Evolutionary conservation across 2,329 filamentous ascomycete species (phyloP), one percentile per base, ranked within the genome.

Genomic region (Sclerotinia sclerotiorum): DNA sequence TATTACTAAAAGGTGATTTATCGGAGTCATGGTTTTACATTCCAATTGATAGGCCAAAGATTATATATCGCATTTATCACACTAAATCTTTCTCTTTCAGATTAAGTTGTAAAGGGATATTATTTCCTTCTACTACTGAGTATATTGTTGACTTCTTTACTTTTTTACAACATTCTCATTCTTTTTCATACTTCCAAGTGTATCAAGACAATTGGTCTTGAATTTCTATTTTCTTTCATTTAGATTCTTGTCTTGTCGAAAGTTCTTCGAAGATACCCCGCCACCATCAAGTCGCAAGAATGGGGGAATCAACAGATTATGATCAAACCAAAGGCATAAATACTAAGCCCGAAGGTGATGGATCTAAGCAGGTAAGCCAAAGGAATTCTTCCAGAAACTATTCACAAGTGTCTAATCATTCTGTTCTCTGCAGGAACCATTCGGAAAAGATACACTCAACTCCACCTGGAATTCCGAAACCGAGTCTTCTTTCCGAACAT

Each of bases 391-490:
- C 72, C 68, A 72, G 72, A 69, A 70, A 60, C 62, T 24, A 24
- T 63, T 4, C 10, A 58, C 15, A 51, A 35, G 44, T 42, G n/a
- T 42, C 62, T 60, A 64, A 70, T 27, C 54, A 64, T 68, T 49
- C 48, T 39, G 21, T 61, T 27, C 49, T 24, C 46, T 32, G 48
- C 55, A 78, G 74, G 68, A 74, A 63, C 74, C 76, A 44, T 69
- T 71, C 29, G 76, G 76, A 58, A 72, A 70, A 51, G 71, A 73
- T 55, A 69, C 70, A 11, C 74, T 76, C 19, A 51, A 71, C 3
- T 77, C 75, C 69, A 76, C 69, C 35, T 78, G 76, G 76, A 77
- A 77, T 58, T 70, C 70, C 39, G 68, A 73, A 49, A 62, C 69
- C 17, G 72, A 76, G n/a, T 44, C 72, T 24, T 69, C 72, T 21